Base-by-base conservation (phyloP, 148 eudicot genomes). In the Camellia sinensis region DNA sequence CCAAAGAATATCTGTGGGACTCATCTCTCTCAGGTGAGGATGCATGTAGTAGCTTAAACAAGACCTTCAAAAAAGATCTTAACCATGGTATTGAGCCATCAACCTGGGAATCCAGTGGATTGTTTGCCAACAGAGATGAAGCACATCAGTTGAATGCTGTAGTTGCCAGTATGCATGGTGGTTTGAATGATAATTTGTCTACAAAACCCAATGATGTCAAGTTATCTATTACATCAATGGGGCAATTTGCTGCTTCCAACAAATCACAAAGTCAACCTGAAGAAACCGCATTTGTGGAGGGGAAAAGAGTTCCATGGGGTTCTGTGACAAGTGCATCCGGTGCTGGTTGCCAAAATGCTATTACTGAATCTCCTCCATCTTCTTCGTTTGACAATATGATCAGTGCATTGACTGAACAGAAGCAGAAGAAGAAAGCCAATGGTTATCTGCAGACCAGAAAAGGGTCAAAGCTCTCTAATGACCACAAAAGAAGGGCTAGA, bases 71-170 rank as follows among this genome's bases (percentile, higher is more conserved):
- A 44, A 76, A 54, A 19, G 75, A 76, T 77, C 50, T 79, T 14
- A 59, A 52, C 53, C 79, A 45, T 53, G 69, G 71, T 64, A 71
- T 48, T 73, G 79, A 77, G 66, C 67, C 84, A 72, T 75, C 75
- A 41, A 37, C 76, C 41, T 9, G 48, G 67, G 80, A 84, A 41
- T 63, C 83, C 18, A 67, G 71, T 78, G 89, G 83, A 82, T 80
- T 61, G 62, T 79, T 76, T 74, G 60, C 72, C 74, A 76, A 81
- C 69, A 77, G 71, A 63, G 84, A 77, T 73, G 84, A 86, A 19
- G 81, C 76, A 50, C 81, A 89, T 64, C 90, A 83, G n/a, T 80
- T 78, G 78, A 88, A 87, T 70, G 82, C 84, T 79, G 89, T 81
- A 67, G 78, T 85, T 78, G 75, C 85, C 68, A 67, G 79, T 48